A percentile compares a stretch with the other conserved stretches of the same genome.
phyloP scores from a whole-genome alignment of 306 rosid species.

The Cucumis sativus region Cucumber_9930_V3 NC_026657.2:33596501-33597000 shows the following conservation, averaged over 20 bases:
- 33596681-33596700: constrained; percentile 78
- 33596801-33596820: neutral
- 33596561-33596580: constrained; percentile 33
- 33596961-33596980: constrained; percentile 95
- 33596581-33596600: constrained; percentile 63
- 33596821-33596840: neutral
- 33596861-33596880: constrained; percentile 84
- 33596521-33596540: neutral
- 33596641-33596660: constrained; percentile 69
- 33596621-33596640: constrained; percentile 74
- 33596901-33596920: constrained; percentile 58
- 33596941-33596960: constrained; percentile 85
- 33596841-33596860: constrained; percentile 79
- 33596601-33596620: constrained; percentile 66
- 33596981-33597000: neutral
- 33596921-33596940: constrained; percentile 80
- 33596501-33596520: neutral
- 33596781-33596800: neutral
- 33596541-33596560: constrained; percentile 7
- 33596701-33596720: constrained; percentile 69
- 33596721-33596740: constrained; percentile 77
- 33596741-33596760: constrained; percentile 91
- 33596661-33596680: constrained; percentile 49
- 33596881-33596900: constrained; percentile 82
- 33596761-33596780: neutral